Evolutionary conservation across 345 rosid species (phyloP).

Genomic region (Euphorbia tirucalli): DNA sequence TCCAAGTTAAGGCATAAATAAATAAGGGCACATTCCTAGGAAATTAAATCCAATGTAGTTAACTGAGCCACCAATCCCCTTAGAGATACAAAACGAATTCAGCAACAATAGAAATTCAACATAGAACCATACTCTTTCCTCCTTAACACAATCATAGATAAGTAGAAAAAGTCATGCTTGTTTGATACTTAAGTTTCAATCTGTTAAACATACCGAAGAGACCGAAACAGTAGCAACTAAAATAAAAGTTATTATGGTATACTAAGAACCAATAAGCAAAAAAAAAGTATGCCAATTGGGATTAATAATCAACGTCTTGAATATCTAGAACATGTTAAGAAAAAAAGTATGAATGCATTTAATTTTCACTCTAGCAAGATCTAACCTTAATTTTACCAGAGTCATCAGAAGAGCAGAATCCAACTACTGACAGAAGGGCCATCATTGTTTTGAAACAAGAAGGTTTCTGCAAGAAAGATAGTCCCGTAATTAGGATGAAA

Average conservation of each 20-base stretch:
- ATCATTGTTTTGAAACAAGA: constrained; percentile 56
- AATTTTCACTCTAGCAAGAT: constrained; percentile 8
- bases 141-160: neutral
- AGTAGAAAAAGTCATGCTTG: neutral
- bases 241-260: too few relatives aligned
- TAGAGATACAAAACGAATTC: neutral
- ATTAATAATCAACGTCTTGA: neutral
- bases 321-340: neutral
- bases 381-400: constrained; percentile 61
- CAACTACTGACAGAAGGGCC: constrained; percentile 55
- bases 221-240: neutral
- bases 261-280: too few relatives aligned
- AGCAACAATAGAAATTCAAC: neutral
- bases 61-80: neutral
- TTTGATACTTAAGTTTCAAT: neutral
- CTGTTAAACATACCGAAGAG: neutral
- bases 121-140: neutral
- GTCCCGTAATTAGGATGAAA: constrained; percentile 11
- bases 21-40: neutral
- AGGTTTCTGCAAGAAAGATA: constrained; percentile 50
- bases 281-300: neutral
- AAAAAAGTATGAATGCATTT: neutral
- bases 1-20: neutral
- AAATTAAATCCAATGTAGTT: neutral
- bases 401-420: constrained; percentile 49